These are phyloP conservation scores for Zymoseptoria ardabiliae DNA, from an alignment of 2,329 filamentous ascomycete species.

Conservation along the genomic window DNA sequence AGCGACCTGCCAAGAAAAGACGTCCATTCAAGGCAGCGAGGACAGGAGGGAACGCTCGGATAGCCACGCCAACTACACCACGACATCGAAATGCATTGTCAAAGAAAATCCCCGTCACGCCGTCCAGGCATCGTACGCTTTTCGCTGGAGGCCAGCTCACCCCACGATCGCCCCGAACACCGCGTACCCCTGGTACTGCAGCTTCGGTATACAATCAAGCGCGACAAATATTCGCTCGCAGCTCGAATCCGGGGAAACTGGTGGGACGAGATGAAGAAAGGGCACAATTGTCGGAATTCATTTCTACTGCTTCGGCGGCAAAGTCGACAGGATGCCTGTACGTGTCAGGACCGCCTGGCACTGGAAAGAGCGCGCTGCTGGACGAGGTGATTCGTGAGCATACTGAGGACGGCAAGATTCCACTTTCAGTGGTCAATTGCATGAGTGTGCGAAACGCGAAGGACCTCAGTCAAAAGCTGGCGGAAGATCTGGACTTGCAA, in stretches of 20 bases:
- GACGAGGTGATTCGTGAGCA: slow-evolving; percentile 64
- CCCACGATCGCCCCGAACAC: slow-evolving; percentile 70
- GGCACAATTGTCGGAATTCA: slow-evolving; percentile 61
- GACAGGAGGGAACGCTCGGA: slow-evolving; percentile 24
- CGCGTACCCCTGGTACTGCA: slow-evolving; percentile 57
- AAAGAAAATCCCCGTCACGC: slow-evolving; percentile 64
- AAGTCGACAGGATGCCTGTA: slow-evolving; percentile 76
- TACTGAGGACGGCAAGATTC: slow-evolving; percentile 46
- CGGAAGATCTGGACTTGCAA: slow-evolving; percentile 59
- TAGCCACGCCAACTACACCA: slow-evolving; percentile 58
- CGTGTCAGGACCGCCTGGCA: slow-evolving; percentile 90
- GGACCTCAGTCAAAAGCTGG: slow-evolving; percentile 73
- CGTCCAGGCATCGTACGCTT: slow-evolving; percentile 68
- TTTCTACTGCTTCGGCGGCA: slow-evolving; percentile 55
- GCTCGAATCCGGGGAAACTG: slow-evolving; percentile 64
- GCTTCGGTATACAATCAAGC: slow-evolving; percentile 79
- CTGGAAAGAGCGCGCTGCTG: slow-evolving; percentile 92
- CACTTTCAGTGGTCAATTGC: slow-evolving; percentile 82
- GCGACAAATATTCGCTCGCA: slow-evolving; percentile 77
- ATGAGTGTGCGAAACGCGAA: slow-evolving; percentile 89
- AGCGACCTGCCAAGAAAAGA: slow-evolving; percentile 30
- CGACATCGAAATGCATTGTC: slow-evolving; percentile 72
- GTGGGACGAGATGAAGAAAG: slow-evolving; percentile 67
- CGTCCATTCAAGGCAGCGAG: slow-evolving; percentile 22
- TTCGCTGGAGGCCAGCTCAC: slow-evolving; percentile 67